A percentile compares a stretch with the other conserved stretches of the same genome.
phyloP scores from a whole-genome alignment of 1,284 basidiomycete species.

The Ceratobasidium sp. region DNA sequence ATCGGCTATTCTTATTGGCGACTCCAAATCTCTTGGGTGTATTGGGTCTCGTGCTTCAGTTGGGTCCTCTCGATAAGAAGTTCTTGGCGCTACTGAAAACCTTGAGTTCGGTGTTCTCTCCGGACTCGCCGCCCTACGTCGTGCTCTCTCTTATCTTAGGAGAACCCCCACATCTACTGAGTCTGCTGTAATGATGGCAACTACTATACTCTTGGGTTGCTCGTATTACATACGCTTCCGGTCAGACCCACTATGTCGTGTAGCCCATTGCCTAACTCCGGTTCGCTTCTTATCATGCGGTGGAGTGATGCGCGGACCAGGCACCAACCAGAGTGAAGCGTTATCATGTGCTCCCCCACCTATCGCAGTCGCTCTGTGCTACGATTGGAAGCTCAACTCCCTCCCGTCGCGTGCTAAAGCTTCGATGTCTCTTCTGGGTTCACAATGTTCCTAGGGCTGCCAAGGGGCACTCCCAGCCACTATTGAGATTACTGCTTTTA shows the following conservation, averaged over 20 bases:
- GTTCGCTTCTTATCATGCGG: constrained; percentile 18
- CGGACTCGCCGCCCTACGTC: background rate
- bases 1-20: background rate
- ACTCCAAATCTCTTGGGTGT: background rate
- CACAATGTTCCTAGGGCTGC: constrained; percentile 20
- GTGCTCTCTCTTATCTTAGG: background rate
- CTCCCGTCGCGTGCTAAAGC: constrained; percentile 22
- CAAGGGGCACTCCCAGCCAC: constrained; percentile 29
- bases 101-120: background rate
- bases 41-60: constrained; percentile 19
- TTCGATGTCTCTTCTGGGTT: constrained; percentile 15
- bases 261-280: constrained; percentile 36
- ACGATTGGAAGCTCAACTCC: constrained; percentile 39
- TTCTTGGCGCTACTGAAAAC: constrained; percentile 7
- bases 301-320: constrained; percentile 25
- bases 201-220: background rate
- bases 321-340: constrained; percentile 33
- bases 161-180: no score
- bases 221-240: background rate
- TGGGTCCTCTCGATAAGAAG: constrained; percentile 31
- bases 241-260: background rate
- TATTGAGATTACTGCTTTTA: constrained; percentile 3
- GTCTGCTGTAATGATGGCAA: background rate
- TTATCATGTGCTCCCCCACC: constrained; percentile 44
- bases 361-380: constrained; percentile 25